Percentiles rank a stretch among this genome's conserved stretches.
Evolutionary conservation across 805 yeast genomes (phyloP).

Genomic region (Yarrowia bubula): DNA sequence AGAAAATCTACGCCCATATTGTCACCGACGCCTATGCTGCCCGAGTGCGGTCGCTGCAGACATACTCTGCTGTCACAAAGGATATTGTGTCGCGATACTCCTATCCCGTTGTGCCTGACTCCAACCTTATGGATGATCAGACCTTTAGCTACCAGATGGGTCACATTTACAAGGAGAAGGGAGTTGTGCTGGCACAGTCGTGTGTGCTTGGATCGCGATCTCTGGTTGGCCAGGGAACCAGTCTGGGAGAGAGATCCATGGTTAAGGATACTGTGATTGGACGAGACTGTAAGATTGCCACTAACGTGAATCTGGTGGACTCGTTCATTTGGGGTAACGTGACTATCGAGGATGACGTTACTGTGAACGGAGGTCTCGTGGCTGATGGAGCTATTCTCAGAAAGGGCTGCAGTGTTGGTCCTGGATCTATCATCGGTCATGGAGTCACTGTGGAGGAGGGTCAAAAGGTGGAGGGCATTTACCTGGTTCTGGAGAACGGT

Average conservation of each 20-base stretch:
- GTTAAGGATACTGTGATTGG: constrained; percentile 79
- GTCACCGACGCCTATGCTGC: constrained; percentile 83
- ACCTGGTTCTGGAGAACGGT: constrained; percentile 39
- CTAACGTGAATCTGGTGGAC: constrained; percentile 64
- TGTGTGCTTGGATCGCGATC: constrained; percentile 79
- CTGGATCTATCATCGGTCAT: constrained; percentile 80
- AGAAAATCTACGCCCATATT: constrained; percentile 85
- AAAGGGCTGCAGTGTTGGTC: constrained; percentile 49
- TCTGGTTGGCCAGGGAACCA: constrained; percentile 74
- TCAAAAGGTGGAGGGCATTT: constrained; percentile 35
- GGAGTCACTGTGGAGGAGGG: constrained; percentile 63
- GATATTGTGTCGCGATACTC: constrained; percentile 90
- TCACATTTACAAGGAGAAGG: constrained; percentile 84
- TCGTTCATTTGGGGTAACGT: constrained; percentile 89
- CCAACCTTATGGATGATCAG: constrained; percentile 68
- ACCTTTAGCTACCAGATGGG: constrained; percentile 77
- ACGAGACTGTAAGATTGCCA: constrained; percentile 78
- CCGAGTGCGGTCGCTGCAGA: constrained; percentile 91
- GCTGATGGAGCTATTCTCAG: constrained; percentile 64
- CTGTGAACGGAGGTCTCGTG: constrained; percentile 62
- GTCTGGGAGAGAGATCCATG: constrained; percentile 69
- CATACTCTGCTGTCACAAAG: constrained; percentile 86
- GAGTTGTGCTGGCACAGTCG: constrained; percentile 89
- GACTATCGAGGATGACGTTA: constrained; percentile 61
- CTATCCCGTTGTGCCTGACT: constrained; percentile 86